Evolutionary conservation across 257 asterid species (phyloP), one percentile per base, ranked within the genome.

Genomic region (Eustoma russellianum): DNA sequence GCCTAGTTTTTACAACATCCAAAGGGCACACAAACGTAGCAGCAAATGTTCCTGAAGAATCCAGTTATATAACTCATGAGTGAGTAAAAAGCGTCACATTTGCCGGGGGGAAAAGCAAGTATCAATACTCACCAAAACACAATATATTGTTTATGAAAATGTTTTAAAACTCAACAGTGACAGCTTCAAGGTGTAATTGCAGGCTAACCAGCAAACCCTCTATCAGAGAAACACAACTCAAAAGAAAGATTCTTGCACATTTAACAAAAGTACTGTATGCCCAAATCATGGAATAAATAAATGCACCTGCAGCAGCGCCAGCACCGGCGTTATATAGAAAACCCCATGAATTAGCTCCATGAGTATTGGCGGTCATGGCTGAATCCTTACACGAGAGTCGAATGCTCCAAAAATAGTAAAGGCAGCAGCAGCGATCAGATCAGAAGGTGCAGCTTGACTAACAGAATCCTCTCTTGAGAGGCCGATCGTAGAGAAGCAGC

Each of bases 11-110:
- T 53, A 91, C 86, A 77, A 91, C 96, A 82, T 91, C 98, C 60
- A 91, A 72, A 46, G 96, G 98, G 69, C 98, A 91, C 46, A 91
- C 95, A 80, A 91, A 91, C 14, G 95, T 78, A 63, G 98, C 98
- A 35, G 96, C 98, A 74, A 91, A 77, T 53, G 85, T 87, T 24
- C 98, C 98, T 90, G 91, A 77, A 64, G 52, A 68, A 66, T 46
- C 63, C 35, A 24, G 30, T 24, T 24, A 24, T 24, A 24, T 24
- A 24, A 24, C 30, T 19, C 28, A 24, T 24, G 30, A 24, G 30
- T 24, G 30, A 24, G 30, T 24, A 24, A 24, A 70, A 66, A 64
- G n/a, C 56, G 55, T 2, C 46, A 54, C 35, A 33, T 50, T 53
- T 53, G 16, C 46, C 46, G 12, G 7, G 7, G 7, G 12, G 8